These are phyloP conservation scores for Penicillium argentinense DNA, from an alignment of 495 filamentous ascomycete species.

Conservation along the genomic window DNA sequence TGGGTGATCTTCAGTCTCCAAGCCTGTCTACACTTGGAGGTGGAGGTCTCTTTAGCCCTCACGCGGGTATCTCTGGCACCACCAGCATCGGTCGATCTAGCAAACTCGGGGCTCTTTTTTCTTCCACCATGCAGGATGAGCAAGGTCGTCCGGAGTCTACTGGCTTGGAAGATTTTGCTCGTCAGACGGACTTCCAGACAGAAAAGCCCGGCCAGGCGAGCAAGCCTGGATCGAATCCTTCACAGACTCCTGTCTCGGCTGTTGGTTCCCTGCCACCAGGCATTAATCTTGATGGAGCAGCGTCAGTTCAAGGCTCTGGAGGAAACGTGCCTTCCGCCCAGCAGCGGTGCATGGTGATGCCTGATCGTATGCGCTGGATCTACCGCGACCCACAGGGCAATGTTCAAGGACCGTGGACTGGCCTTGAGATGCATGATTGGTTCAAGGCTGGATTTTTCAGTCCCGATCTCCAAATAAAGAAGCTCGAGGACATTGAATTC, in stretches of 20 bases:
- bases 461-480: conserved; percentile 88
- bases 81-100: conserved; percentile 68
- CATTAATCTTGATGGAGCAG: conserved; percentile 29
- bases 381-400: conserved; percentile 92
- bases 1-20: conserved; percentile 76
- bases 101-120: conserved; percentile 86
- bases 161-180: conserved; percentile 42
- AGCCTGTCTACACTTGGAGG: conserved; percentile 62
- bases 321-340: conserved; percentile 67
- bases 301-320: conserved; percentile 32
- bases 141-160: conserved; percentile 52
- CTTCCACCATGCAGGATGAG: conserved; percentile 83
- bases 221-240: conserved; percentile 37
- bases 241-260: conserved; percentile 42
- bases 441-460: conserved; percentile 99
- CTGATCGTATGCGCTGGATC: conserved; percentile 97
- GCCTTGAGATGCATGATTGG: conserved; percentile 99
- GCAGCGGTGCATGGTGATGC: conserved; percentile 96
- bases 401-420: conserved; percentile 91
- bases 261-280: conserved; percentile 43
- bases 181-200: conserved; percentile 22
- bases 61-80: conserved; percentile 44
- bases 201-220: conserved; percentile 30
- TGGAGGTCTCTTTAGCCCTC: conserved; percentile 53
- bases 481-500: conserved; percentile 87